Percentiles rank a stretch among this genome's conserved stretches.
Evolutionary conservation across 257 asterid genomes (phyloP).

Genomic region (Petrea volubilis): DNA sequence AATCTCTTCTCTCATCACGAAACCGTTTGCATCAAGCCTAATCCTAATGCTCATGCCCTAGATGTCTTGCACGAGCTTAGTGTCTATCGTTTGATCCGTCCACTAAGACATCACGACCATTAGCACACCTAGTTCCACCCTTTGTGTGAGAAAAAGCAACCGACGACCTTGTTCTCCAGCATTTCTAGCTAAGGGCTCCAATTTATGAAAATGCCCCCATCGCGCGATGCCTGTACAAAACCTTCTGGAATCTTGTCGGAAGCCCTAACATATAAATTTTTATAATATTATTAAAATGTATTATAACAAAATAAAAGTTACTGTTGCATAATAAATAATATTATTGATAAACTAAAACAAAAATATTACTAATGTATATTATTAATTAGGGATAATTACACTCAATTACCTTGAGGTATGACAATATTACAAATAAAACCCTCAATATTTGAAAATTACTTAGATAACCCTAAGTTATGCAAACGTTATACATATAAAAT

Average conservation of each 20-base stretch:
- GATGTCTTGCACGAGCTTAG: constrained; percentile 66
- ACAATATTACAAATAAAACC: too few relatives aligned
- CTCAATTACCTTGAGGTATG: too few relatives aligned
- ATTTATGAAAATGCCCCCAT: constrained; percentile 43
- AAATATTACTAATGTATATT: too few relatives aligned
- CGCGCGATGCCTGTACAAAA: constrained; percentile 17
- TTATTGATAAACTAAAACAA: too few relatives aligned
- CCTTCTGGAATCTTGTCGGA: constrained; percentile 37
- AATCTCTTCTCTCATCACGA: constrained; percentile 61
- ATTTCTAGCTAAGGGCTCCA: constrained; percentile 74
- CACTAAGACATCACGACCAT: constrained; percentile 83
- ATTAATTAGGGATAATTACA: too few relatives aligned
- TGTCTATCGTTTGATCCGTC: constrained; percentile 76
- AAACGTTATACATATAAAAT: too few relatives aligned
- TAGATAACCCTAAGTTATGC: too few relatives aligned
- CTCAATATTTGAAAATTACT: too few relatives aligned
- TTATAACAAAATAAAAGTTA: too few relatives aligned
- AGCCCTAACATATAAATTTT: too few relatives aligned
- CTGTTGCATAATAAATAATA: too few relatives aligned
- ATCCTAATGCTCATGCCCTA: constrained; percentile 65
- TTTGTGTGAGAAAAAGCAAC: constrained; percentile 70
- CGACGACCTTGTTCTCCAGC: constrained; percentile 49
- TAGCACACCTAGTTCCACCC: constrained; percentile 92
- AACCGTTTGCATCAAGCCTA: constrained; percentile 34
- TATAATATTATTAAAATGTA: too few relatives aligned